Conservation (phyloP, 495 filamentous ascomycete species). For the Penicillium verhagenii region DNA sequence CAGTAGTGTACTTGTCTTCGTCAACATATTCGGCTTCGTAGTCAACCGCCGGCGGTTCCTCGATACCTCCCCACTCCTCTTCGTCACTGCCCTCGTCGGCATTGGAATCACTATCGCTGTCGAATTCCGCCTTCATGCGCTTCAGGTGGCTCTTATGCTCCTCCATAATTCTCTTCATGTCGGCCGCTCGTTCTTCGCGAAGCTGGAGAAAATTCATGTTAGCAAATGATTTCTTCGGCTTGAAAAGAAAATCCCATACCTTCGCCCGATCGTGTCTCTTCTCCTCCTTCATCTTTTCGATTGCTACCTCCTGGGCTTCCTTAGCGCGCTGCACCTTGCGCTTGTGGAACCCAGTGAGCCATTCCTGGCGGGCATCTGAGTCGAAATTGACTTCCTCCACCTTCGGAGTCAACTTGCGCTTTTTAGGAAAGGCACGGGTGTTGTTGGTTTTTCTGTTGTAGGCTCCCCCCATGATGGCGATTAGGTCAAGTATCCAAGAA, state of each 20-base stretch:
- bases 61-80: slow-evolving; percentile 65
- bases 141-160: slow-evolving; percentile 63
- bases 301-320: slow-evolving; percentile 75
- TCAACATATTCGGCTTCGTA: slow-evolving; percentile 94
- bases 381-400: slow-evolving; percentile 87
- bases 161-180: slow-evolving; percentile 75
- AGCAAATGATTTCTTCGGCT: slow-evolving; percentile 2
- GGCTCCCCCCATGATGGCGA: slow-evolving; percentile 29
- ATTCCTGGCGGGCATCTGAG: slow-evolving; percentile 70
- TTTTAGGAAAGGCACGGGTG: too few species aligned
- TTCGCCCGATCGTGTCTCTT: slow-evolving; percentile 68
- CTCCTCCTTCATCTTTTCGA: slow-evolving; percentile 69
- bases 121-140: slow-evolving; percentile 54
- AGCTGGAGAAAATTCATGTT: slow-evolving; percentile 50
- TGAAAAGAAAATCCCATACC: slow-evolving; percentile 41
- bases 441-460: too few species aligned
- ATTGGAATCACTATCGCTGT: slow-evolving; percentile 40
- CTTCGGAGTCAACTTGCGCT: slow-evolving; percentile 56
- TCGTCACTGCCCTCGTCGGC: slow-evolving; percentile 39
- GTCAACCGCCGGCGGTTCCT: slow-evolving; percentile 60
- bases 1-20: slow-evolving; percentile 91
- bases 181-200: slow-evolving; percentile 72
- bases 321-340: slow-evolving; percentile 82
- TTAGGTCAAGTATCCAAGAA: neutral
- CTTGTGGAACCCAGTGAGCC: slow-evolving; percentile 94